Base-by-base conservation (phyloP, 352 stramenopile genomes). In the Phytophthora lateralis region DNA sequence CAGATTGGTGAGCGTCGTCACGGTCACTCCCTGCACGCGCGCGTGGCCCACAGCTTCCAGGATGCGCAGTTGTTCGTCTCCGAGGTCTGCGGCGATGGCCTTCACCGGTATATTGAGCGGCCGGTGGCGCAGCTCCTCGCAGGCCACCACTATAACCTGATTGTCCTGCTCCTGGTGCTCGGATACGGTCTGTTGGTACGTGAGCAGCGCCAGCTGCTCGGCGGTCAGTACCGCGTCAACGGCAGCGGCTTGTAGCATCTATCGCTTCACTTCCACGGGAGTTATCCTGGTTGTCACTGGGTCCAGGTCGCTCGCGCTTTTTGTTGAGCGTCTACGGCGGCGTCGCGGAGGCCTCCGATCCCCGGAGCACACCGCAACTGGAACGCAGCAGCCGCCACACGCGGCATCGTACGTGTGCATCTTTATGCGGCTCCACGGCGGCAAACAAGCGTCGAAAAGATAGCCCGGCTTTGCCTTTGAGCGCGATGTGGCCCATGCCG, bases 51-150 rank as follows among this genome's bases (percentile, higher is more conserved):
- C 78, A 14, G 73, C 74, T 35, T 92, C 82, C 11, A 94, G 63
- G 24, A 94, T 90, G 8, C 52, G 59, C 11, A 90, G 46, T 47
- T 94, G 85, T 21, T 88, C 76, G 6, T 77, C 70, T 35, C 69
- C 69, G 44, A 94, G 78, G 43, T 91, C 81, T 20, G 79, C 76
- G 9, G 85, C 45, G 39, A 91, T 88, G 35, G 82, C 79, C 39
- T 76, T 78, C 14, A 80, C 50, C 3, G 82, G 65, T 34, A 92
- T 77, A 60, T 90, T 92, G 3, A 94, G 70, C 49, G 81, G 82
- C 32, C 85, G 85, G 35, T 83, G 59, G 1, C 85, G 85, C 27
- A 93, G 61, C 50, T 88, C 77, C 18, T 82, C 68, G 17, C 85
- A 90, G n/a, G 82, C 85, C 1, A 80, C 69, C 2, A 87, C 77